phyloP scores from a whole-genome alignment of 1,284 basidiomycete genomes.

The Papiliotrema fonsecae region DNA sequence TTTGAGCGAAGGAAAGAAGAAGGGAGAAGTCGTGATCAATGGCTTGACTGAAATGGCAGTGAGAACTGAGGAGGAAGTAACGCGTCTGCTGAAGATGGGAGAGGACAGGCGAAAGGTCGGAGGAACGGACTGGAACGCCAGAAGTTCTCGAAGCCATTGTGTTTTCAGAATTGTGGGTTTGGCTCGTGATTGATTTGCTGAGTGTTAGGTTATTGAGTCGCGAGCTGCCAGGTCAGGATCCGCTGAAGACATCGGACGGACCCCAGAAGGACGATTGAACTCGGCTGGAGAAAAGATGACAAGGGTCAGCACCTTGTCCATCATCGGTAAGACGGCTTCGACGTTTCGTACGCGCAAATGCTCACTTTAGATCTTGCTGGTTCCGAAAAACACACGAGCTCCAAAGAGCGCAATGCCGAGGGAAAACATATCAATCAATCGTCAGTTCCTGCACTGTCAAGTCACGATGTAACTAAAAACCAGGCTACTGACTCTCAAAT shows the following conservation, averaged over 20 bases:
- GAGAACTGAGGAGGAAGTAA: conserved; percentile 78
- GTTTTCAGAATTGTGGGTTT: conserved; percentile 74
- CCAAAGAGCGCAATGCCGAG: conserved; percentile 85
- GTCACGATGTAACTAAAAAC: conserved; percentile 2
- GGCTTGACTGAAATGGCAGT: conserved; percentile 60
- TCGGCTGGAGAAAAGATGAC: conserved; percentile 42
- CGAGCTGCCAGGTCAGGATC: conserved; percentile 20
- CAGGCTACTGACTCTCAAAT: conserved; percentile 81
- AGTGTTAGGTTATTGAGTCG: conserved; percentile 45
- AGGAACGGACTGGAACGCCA: conserved; percentile 94
- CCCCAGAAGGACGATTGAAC: conserved; percentile 24
- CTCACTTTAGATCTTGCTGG: conserved; percentile 81
- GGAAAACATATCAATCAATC: conserved; percentile 82
- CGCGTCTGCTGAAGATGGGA: conserved; percentile 75
- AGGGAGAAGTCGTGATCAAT: conserved; percentile 46
- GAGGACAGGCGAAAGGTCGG: conserved; percentile 86
- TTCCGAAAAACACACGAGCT: conserved; percentile 89
- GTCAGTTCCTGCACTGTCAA: conserved; percentile 8
- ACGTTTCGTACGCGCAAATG: conserved; percentile 1
- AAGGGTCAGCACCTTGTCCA: conserved; percentile 62
- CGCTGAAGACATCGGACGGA: conserved; percentile 10
- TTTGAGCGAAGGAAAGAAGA: conserved; percentile 45
- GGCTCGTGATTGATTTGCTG: not conserved
- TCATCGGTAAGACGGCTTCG: conserved; percentile 29
- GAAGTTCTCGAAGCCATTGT: conserved; percentile 86